Evolutionary conservation across 2,329 filamentous ascomycete genomes (phyloP), one percentile per base, ranked within the genome.

Genomic region (Exophiala viscosa): DNA sequence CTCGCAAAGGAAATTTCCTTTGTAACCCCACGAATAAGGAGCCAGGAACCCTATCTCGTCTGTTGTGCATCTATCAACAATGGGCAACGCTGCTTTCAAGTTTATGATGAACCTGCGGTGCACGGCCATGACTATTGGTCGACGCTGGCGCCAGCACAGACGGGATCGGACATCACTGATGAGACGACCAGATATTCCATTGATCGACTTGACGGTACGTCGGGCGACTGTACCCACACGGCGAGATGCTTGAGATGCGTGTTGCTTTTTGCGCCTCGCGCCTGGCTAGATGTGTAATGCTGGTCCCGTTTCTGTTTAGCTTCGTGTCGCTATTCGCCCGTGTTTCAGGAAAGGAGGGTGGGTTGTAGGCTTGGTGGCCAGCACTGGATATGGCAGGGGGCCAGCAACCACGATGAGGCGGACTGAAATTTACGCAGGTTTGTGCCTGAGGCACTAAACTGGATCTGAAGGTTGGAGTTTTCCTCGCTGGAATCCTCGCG

Each of bases 191-290:
- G 23, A 28, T 5, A 28, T 28, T 28, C 23, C 23, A 28, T 28
- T 28, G 23, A 28, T 28, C 23, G 23, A 28, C 23, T 28, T 28
- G 23, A 28, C 23, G 13, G 32, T 44, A 39, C 46, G 18, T 41
- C 51, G 56, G 56, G 53, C 53, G 56, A 51, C 48, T 32, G 39
- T 56, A 50, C 45, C 48, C 55, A 46, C 46, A 51, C 47, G 50
- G 53, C 53, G 44, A 59, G 50, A 38, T 45, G 50, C 17, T 46
- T 54, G 45, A 45, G 50, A 53, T 50, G 18, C 52, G 56, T 51
- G 47, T 56, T 59, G 46, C 50, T 54, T 56, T 59, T 53, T 59
- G 49, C 55, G 52, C 52, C 55, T 58, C 42, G 48, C 48, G 43
- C 42, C 52, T 55, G 48, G 31, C 36, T 28, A 55, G 41, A 46